Base-by-base conservation (phyloP, 2,329 filamentous ascomycete genomes). In the Coniochaeta pulveracea region DNA sequence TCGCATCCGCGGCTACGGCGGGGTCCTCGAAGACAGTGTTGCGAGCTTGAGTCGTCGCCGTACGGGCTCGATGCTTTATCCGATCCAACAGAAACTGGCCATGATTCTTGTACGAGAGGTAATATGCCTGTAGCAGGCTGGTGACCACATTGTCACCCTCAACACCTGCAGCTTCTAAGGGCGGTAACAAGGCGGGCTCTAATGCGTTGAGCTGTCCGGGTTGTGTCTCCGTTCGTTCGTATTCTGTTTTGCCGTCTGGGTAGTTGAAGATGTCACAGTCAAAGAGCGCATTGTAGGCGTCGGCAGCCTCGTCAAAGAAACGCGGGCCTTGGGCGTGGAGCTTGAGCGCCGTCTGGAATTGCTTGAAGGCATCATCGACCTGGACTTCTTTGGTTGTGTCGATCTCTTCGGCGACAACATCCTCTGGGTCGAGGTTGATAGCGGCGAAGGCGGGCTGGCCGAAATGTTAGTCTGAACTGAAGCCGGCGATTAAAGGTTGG, bases 331-430 rank as follows among this genome's bases (percentile, higher is more conserved):
- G 85, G 2, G 89, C 80, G 52, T 98, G 91, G 43, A 88, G 76
- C 55, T 89, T 94, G 37, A 98, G 63, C 29, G 91, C 91, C 46
- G 70, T 80, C 51, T 96, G 88, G 53, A 95, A 98, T 22, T 89
- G 73, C 59, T 95, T 96, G 40, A 98, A 65, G 30, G 91, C 88
- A 60, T 98, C 91, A 49, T 98, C 91, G 49, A 96, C 89, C 67
- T 81, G 88, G 34, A 98, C 77, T 56, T 96, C 89, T 54, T 89
- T 91, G 21, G 88, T 94, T 48, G 91, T 86, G 54, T 98, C 91
- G 49, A 94, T 66, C 57, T 95, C 88, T 47, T 93, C 85, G 51
- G 94, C 86, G 42, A 80, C 66, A 37, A 85, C 84, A 50, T 93
- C 85, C 59, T 95, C 91, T 8, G 85, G 82, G 57, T 95, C 88